Percentiles rank a stretch among this genome's conserved stretches.
phyloP scores from a whole-genome alignment of 257 asterid species.

The Craterostigma plantagineum region DNA sequence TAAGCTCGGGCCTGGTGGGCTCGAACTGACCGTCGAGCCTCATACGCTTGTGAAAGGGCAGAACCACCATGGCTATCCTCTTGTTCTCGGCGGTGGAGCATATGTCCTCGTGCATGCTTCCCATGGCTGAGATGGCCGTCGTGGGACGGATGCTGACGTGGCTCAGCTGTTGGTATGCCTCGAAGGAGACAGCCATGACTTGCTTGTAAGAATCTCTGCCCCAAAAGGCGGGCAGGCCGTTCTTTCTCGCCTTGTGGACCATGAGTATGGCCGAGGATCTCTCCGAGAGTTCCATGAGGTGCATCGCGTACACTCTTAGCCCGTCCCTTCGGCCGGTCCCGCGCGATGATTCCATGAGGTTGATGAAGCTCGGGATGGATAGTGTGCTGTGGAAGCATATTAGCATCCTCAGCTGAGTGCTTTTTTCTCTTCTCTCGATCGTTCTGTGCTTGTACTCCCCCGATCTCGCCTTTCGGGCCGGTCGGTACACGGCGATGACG shows the following conservation, averaged over 20 bases:
- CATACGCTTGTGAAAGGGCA: slow-evolving; percentile 52
- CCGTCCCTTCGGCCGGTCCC: slow-evolving; percentile 43
- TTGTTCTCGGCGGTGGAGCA: slow-evolving; percentile 32
- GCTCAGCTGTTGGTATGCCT: slow-evolving; percentile 52
- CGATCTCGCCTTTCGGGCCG: slow-evolving; percentile 23
- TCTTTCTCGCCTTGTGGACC: slow-evolving; percentile 52
- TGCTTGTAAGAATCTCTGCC: slow-evolving; percentile 20
- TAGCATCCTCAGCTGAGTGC: slow-evolving; percentile 32
- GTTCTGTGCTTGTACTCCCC: slow-evolving; percentile 42
- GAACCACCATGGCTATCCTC: slow-evolving; percentile 34
- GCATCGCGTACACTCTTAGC: slow-evolving; percentile 58
- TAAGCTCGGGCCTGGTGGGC: slow-evolving; percentile 32
- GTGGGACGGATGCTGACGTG: slow-evolving; percentile 50
- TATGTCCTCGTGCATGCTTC: slow-evolving; percentile 55
- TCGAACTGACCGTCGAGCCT: slow-evolving; percentile 48
- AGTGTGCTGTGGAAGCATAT: slow-evolving; percentile 42
- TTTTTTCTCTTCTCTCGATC: slow-evolving; percentile 27
- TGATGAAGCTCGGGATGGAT: slow-evolving; percentile 37
- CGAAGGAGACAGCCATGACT: slow-evolving; percentile 31
- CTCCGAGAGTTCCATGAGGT: slow-evolving; percentile 64
- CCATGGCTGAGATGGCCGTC: slow-evolving; percentile 42
- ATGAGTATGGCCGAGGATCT: slow-evolving; percentile 53
- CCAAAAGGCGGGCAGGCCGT: slow-evolving; percentile 63
- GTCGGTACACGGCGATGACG: slow-evolving; percentile 36
- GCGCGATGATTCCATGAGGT: slow-evolving; percentile 55